Base-by-base conservation (phyloP, 2,329 filamentous ascomycete species). In the Trichoderma aggressivum region DNA sequence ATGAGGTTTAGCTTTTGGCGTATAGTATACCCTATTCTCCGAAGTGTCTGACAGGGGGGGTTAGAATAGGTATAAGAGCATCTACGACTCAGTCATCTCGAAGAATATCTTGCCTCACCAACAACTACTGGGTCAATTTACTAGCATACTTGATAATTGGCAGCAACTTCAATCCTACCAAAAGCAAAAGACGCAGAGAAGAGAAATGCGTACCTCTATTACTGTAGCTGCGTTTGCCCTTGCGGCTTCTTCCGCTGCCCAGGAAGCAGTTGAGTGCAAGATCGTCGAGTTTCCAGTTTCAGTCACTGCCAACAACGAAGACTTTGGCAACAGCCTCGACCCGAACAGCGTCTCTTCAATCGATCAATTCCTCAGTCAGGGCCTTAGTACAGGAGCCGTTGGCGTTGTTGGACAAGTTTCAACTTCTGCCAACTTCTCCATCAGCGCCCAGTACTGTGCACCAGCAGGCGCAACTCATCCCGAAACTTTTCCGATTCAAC, bases 361-460 rank as follows among this genome's bases (percentile, higher is more conserved):
- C 55, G 10, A 59, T 34, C 55, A 59, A 12, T 59, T 59, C 6
- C 26, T 59, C 26, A 56, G n/a, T 1, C 62, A 65, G 5, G 43
- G 39, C 5, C 47, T 65, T 8, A 65, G 32, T 3, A 65, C 47
- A 14, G 62, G 62, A 24, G 47, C 30, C 10, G 47, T 55, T 36
- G 62, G 47, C 43, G 30, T 65, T 5, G 43, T 65, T 32, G 62
- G 62, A 50, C 47, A 65, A 32, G 43, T 56, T 26, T 50, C 47
- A 28, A 65, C 62, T 7, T 34, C 62, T 18, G 43, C 43, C 24
- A 21, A 28, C 18, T 30, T 65, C 32, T 65, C 62, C 30, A 65
- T 65, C 43, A 65, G 43, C 32, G 62, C 62, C 30, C 62, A 65
- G 32, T 65, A 65, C 3, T 65, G 62, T 65, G 62, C 43, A 21